Evolutionary conservation across 257 asterid genomes (phyloP), one percentile per base, ranked within the genome.

Genomic region (Parsonsia alboflavescens): DNA sequence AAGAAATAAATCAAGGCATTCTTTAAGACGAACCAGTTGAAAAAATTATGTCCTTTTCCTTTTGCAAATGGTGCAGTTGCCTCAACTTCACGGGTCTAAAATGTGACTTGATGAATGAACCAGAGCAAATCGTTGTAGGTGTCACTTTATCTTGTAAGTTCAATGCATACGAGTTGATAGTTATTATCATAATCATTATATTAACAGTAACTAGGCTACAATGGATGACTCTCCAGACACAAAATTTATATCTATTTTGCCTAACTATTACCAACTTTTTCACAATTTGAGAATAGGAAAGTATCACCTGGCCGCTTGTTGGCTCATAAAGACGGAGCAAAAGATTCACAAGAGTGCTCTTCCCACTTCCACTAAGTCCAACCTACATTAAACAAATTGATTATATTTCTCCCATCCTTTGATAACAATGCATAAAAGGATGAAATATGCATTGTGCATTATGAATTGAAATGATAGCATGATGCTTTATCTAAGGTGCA

Each of bases 291-390:
- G 26, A 16, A 66, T n/a, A 26, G 15, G 15, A 52, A 54, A 62
- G 78, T 73, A 65, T 82, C 81, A 92, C 99, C 99, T 94, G 87
- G 69, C 99, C 99, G 73, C 80, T 83, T 46, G 91, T 88, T 26
- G 98, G 99, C 83, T 94, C 98, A 81, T 94, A 94, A 76, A 94
- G 92, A 71, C 96, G 96, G 53, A 94, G 99, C 77, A 94, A 83
- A 80, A 94, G 97, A 85, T 86, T 92, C 81, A 92, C 98, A 71
- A 94, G 53, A 41, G 97, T 86, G 88, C 99, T 94, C 89, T 94
- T 94, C 76, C 99, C 99, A 83, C 99, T 92, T 75, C 99, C 99
- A 72, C 98, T 94, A 70, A 92, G 92, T 78, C 99, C 99, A 52
- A 90, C 97, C 99, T 94, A 65, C 68, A 50, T 22, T 70, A 36